Percentiles rank a stretch among this genome's conserved stretches.
Evolutionary conservation across 2,329 filamentous ascomycete species (phyloP).

Genomic region (Xylaria sp.): DNA sequence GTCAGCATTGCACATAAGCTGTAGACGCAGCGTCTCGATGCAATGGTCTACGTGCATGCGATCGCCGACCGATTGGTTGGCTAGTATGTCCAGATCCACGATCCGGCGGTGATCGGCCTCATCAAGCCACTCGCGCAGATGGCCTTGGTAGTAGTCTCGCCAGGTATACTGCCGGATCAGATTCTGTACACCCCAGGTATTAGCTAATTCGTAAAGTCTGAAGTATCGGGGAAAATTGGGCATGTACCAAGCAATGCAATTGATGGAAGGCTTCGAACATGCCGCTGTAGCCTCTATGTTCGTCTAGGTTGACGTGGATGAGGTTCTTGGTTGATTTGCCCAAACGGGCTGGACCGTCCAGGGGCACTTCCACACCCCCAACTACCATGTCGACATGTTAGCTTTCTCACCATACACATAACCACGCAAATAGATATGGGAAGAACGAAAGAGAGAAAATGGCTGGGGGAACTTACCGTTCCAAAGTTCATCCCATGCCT

Average conservation of each 20-base stretch:
- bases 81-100: constrained; percentile 17
- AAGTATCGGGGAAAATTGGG: not conserved
- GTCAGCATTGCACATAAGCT: constrained; percentile 29
- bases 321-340: constrained; percentile 7
- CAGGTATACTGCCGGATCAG: constrained; percentile 26
- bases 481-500: too few relatives aligned
- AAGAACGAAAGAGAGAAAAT: too few relatives aligned
- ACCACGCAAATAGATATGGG: too few relatives aligned
- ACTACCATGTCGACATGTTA: not conserved
- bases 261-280: constrained; percentile 29
- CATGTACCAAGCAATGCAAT: constrained; percentile 22
- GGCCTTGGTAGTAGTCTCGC: constrained; percentile 19
- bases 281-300: constrained; percentile 15
- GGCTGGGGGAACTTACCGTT: too few relatives aligned
- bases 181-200: constrained; percentile 4
- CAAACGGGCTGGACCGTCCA: constrained; percentile 3
- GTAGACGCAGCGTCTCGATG: constrained; percentile 25
- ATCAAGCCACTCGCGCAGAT: constrained; percentile 10
- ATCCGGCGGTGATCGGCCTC: not conserved
- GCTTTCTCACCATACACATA: not conserved
- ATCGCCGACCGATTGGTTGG: constrained; percentile 1
- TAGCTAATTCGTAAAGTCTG: not conserved
- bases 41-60: constrained; percentile 33
- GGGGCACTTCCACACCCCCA: constrained; percentile 25
- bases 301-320: constrained; percentile 7